Evolutionary conservation across 805 yeast genomes (phyloP).

Genomic region (Wickerhamiella musiphila): DNA sequence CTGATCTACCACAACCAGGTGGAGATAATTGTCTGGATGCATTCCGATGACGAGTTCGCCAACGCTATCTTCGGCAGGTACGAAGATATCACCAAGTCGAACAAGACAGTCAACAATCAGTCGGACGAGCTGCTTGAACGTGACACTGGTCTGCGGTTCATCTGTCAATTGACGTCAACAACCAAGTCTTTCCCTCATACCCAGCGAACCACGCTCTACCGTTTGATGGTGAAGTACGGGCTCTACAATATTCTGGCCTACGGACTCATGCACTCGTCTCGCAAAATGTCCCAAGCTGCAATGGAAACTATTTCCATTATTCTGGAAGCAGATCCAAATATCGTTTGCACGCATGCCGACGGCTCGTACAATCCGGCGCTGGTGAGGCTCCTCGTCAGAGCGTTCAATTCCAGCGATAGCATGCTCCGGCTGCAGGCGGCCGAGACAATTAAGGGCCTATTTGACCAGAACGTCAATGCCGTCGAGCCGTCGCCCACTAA

Average conservation of each 20-base stretch:
- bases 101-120: too few relatives aligned
- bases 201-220: constrained; percentile 51
- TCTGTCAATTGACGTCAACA: constrained; percentile 64
- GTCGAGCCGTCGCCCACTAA: constrained; percentile 11
- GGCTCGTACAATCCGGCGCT: constrained; percentile 5
- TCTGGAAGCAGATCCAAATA: constrained; percentile 64
- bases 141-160: constrained; percentile 50
- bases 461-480: constrained; percentile 25
- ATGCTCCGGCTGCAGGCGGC: constrained; percentile 61
- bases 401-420: constrained; percentile 44
- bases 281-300: constrained; percentile 44
- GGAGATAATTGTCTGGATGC: constrained; percentile 42
- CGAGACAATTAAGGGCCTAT: constrained; percentile 61
- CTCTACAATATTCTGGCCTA: constrained; percentile 51
- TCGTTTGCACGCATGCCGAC: constrained; percentile 23
- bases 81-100: constrained; percentile 14
- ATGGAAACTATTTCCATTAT: constrained; percentile 66
- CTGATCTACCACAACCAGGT: constrained; percentile 54
- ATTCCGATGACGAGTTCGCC: constrained; percentile 34
- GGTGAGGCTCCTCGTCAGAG: constrained; percentile 28
- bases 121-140: constrained; percentile 3
- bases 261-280: constrained; percentile 40
- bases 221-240: constrained; percentile 46
- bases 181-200: constrained; percentile 47
- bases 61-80: constrained; percentile 44